A percentile compares a stretch with the other conserved stretches of the same genome.
phyloP scores from a whole-genome alignment of 805 yeast species.

The Yamadazyma kitorensis region DNA sequence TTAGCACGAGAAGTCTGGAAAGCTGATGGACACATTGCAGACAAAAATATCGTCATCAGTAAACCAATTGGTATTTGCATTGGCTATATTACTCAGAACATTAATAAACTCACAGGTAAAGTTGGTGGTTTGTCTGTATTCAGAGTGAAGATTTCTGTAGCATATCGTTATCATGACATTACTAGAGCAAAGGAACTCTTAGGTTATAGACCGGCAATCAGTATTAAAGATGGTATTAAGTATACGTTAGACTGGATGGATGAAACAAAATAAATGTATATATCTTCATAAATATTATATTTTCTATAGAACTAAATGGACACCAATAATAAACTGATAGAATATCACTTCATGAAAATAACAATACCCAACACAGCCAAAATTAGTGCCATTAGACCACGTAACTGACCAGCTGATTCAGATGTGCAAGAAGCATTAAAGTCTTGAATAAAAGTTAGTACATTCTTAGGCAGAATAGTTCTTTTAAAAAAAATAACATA shows the following conservation, averaged over 20 bases:
- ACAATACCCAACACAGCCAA: no score
- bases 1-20: slow-evolving; percentile 96
- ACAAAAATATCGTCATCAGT: slow-evolving; percentile 61
- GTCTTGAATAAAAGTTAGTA: no score
- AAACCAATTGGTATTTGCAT: slow-evolving; percentile 75
- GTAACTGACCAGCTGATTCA: no score
- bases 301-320: slow-evolving; percentile 1
- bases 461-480: no score
- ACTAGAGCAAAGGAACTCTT: slow-evolving; percentile 75
- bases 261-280: slow-evolving; percentile 48
- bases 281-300: no score
- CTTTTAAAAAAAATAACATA: no score
- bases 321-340: no score
- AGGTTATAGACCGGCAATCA: slow-evolving; percentile 80
- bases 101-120: slow-evolving; percentile 67
- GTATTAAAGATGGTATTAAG: slow-evolving; percentile 73
- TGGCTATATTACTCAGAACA: slow-evolving; percentile 78
- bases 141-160: slow-evolving; percentile 89
- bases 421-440: no score
- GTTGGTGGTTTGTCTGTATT: slow-evolving; percentile 96
- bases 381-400: no score
- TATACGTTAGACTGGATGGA: slow-evolving; percentile 87
- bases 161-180: slow-evolving; percentile 89
- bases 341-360: no score
- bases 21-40: slow-evolving; percentile 84